phyloP scores from a whole-genome alignment of 345 rosid genomes.

The Bruguiera parviflora region DNA sequence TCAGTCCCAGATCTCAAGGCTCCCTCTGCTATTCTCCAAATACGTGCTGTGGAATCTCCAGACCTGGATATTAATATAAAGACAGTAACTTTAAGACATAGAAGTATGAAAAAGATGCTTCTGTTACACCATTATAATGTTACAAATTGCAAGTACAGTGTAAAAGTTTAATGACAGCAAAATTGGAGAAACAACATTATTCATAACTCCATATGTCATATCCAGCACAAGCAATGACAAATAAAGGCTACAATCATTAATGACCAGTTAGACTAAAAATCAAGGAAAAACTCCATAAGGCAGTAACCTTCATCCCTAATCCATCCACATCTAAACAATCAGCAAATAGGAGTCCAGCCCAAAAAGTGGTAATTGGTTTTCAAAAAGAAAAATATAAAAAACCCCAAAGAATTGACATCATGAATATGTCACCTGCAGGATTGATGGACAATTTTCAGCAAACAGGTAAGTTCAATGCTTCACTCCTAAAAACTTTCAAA shows the following conservation, averaged over 20 bases:
- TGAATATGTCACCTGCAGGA: neutral
- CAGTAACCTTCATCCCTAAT: no score
- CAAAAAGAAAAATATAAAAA: no score
- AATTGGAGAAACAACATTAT: no score
- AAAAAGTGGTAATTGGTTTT: neutral
- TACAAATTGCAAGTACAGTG: no score
- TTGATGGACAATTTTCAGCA: neutral
- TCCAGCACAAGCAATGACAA: no score
- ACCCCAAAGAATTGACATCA: neutral
- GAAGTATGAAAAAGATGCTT: neutral
- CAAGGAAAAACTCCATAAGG: no score
- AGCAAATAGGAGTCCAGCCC: no score
- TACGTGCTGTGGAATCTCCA: conserved; percentile 98
- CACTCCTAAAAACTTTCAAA: neutral
- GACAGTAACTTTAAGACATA: conserved; percentile 1
- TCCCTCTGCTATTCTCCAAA: conserved; percentile 83
- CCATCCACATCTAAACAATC: no score
- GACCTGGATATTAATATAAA: conserved; percentile 46
- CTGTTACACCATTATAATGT: neutral
- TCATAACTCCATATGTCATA: no score
- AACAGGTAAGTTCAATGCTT: neutral
- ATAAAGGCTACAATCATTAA: no score
- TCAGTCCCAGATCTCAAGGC: conserved; percentile 44
- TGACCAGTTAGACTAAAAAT: no score
- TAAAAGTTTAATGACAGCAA: no score